These are phyloP conservation scores for Viola pubescens DNA, from an alignment of 441 rosid genomes.

Conservation along the genomic window DNA sequence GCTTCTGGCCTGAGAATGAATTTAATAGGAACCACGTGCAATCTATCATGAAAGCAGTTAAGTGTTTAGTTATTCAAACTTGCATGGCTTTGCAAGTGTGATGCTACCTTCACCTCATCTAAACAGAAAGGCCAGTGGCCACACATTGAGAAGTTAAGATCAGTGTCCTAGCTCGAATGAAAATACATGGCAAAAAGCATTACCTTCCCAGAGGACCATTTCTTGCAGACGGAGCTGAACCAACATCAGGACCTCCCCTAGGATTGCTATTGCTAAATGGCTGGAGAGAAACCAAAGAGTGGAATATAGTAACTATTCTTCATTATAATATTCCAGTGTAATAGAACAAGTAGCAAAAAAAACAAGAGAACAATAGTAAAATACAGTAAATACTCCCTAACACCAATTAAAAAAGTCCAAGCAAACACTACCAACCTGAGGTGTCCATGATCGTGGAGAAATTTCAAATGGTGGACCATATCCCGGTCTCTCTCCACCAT, in stretches of 20 bases:
- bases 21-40: no score
- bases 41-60: no score
- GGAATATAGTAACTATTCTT: no score
- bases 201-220: constrained; percentile 47
- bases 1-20: no score
- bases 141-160: background rate
- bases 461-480: constrained; percentile 61
- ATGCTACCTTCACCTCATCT: background rate
- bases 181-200: constrained; percentile 12
- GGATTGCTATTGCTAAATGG: constrained; percentile 29
- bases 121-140: background rate
- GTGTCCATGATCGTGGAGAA: constrained; percentile 57
- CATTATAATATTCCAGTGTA: no score
- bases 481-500: constrained; percentile 43
- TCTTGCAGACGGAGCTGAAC: constrained; percentile 40
- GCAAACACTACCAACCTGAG: constrained; percentile 35
- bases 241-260: constrained; percentile 44
- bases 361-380: constrained; percentile 1
- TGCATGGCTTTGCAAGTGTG: background rate
- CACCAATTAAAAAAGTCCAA: constrained; percentile 1
- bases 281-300: constrained; percentile 13
- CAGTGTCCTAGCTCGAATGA: background rate
- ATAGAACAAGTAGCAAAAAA: background rate
- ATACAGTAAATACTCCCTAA: background rate
- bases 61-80: constrained; percentile 39